A percentile compares a stretch with the other conserved stretches of the same genome.
These are phyloP conservation scores for Noccaea caerulescens DNA, from an alignment of 345 rosid species.

Conservation along the genomic window DNA sequence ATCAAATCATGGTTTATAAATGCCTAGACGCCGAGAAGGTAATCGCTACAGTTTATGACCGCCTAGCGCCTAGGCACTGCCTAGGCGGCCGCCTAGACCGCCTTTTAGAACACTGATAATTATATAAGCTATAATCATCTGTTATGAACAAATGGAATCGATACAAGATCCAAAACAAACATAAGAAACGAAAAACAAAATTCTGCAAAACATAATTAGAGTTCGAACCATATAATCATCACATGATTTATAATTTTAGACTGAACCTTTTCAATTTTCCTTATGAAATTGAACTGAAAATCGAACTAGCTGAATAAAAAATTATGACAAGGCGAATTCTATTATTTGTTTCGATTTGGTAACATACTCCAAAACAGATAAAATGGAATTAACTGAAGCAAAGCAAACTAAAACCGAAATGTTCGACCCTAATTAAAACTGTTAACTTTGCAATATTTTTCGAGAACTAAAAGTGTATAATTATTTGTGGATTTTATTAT, in stretches of 20 bases:
- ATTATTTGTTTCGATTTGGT: neutral
- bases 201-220: neutral
- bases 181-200: too few species aligned
- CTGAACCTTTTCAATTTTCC: too few species aligned
- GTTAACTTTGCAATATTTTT: neutral
- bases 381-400: neutral
- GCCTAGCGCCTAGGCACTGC: too few species aligned
- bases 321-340: neutral
- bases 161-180: too few species aligned
- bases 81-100: too few species aligned
- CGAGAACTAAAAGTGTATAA: neutral
- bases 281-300: neutral
- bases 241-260: too few species aligned
- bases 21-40: too few species aligned
- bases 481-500: slow-evolving; percentile 8
- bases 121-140: too few species aligned
- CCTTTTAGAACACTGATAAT: too few species aligned
- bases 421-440: neutral
- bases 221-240: neutral
- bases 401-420: neutral
- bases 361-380: neutral
- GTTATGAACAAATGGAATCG: too few species aligned
- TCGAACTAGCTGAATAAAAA: neutral
- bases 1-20: too few species aligned
- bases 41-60: too few species aligned